A percentile compares a stretch with the other conserved stretches of the same genome.
Conservation (phyloP, 345 rosid genomes). For the Bretschneidera sinensis region DNA sequence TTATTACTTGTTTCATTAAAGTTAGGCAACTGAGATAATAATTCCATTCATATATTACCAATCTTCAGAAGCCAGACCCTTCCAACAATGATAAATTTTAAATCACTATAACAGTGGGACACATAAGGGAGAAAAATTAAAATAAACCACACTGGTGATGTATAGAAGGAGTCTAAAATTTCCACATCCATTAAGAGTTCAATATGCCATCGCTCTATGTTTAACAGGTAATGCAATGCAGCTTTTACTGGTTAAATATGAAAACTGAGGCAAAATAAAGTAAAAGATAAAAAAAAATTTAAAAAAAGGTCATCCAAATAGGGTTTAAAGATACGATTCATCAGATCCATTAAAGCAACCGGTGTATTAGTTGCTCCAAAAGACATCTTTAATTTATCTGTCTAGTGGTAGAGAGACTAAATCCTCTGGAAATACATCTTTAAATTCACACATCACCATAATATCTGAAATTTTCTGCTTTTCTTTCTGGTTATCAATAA, state of each 20-base stretch:
- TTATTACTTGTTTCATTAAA: background rate
- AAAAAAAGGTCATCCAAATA: too few species aligned
- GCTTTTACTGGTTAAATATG: background rate
- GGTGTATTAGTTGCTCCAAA: too few species aligned
- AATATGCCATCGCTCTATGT: slow-evolving; percentile 1
- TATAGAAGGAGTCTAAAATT: background rate
- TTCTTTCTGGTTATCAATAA: too few species aligned
- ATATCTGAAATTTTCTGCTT: too few species aligned
- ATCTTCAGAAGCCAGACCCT: slow-evolving; percentile 79
- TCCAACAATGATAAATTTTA: slow-evolving; percentile 7
- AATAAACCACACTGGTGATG: background rate
- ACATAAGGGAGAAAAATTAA: background rate
- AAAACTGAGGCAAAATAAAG: background rate
- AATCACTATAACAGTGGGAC: background rate
- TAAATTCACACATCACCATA: too few species aligned
- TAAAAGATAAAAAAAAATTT: background rate
- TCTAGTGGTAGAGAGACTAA: too few species aligned
- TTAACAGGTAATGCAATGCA: too few species aligned
- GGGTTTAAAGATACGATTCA: too few species aligned
- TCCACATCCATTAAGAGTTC: slow-evolving; percentile 3
- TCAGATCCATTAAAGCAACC: too few species aligned
- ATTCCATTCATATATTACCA: slow-evolving; percentile 37
- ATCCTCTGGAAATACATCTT: too few species aligned
- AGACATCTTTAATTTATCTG: too few species aligned
- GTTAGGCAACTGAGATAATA: slow-evolving; percentile 1